A percentile compares a stretch with the other conserved stretches of the same genome.
Conservation (phyloP, 345 rosid genomes). For the Stellera chamaejasme region DNA sequence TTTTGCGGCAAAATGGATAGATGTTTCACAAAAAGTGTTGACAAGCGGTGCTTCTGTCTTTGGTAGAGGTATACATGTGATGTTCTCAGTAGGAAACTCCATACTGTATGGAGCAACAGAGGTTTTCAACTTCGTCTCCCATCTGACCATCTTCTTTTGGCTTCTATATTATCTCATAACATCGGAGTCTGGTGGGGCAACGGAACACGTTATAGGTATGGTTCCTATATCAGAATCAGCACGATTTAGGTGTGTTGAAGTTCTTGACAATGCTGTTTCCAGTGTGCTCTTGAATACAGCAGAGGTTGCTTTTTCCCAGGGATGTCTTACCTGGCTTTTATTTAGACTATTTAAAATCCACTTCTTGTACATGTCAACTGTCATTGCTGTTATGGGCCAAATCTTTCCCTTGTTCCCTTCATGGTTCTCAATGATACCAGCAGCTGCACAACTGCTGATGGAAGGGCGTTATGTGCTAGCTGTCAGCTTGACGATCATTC, state of each 20-base stretch:
- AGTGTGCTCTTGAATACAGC: conserved; percentile 8
- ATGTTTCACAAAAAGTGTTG: conserved; percentile 3
- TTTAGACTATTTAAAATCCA: conserved; percentile 10
- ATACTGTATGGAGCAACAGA: conserved; percentile 9
- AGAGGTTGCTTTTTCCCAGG: conserved; percentile 10
- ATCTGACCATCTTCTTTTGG: conserved; percentile 3
- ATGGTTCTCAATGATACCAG: conserved; percentile 7
- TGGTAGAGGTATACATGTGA: not conserved
- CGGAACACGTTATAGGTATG: conserved; percentile 13
- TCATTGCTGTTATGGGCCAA: conserved; percentile 3
- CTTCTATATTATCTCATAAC: conserved; percentile 6
- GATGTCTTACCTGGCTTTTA: conserved; percentile 10
- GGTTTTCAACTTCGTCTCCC: conserved; percentile 3
- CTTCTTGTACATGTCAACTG: conserved; percentile 11
- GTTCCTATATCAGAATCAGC: conserved; percentile 6
- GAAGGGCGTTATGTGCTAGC: conserved; percentile 9
- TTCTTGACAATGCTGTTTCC: conserved; percentile 9
- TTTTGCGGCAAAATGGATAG: conserved; percentile 4
- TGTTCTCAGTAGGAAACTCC: conserved; percentile 5
- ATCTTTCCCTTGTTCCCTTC: conserved; percentile 4
- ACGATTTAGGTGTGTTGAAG: conserved; percentile 7
- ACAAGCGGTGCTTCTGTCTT: not conserved
- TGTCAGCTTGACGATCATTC: conserved; percentile 1
- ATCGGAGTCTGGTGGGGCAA: conserved; percentile 7
- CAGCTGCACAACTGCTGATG: not conserved